Conservation (phyloP, 352 stramenopile genomes). For the Pythium insidiosum region DNA sequence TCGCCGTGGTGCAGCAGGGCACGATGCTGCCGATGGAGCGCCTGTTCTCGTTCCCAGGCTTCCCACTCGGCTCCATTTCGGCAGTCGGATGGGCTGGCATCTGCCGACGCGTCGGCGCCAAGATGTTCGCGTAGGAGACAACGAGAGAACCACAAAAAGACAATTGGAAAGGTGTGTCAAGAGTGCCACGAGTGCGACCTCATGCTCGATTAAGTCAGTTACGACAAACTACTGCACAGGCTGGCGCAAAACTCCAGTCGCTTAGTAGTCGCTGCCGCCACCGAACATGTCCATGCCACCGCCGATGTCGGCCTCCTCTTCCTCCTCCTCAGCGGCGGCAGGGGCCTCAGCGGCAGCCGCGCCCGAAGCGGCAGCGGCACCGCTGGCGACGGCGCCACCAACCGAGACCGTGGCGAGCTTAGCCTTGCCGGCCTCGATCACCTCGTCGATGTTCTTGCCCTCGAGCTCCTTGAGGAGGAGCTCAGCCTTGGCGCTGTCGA, state of each 20-base stretch:
- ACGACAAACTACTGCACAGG: slow-evolving; percentile 9
- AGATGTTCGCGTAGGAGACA: slow-evolving; percentile 42
- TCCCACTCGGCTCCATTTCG: slow-evolving; percentile 65
- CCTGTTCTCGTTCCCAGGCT: slow-evolving; percentile 66
- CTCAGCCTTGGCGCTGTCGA: slow-evolving; percentile 73
- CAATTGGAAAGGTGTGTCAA: slow-evolving; percentile 8
- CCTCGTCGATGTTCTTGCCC: slow-evolving; percentile 84
- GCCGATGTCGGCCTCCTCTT: slow-evolving; percentile 74
- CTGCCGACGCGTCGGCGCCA: slow-evolving; percentile 64
- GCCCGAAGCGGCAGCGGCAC: slow-evolving; percentile 23
- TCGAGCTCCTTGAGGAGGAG: slow-evolving; percentile 83
- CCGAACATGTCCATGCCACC: slow-evolving; percentile 84
- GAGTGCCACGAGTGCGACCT: slow-evolving; percentile 18
- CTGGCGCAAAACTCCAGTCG: slow-evolving; percentile 5
- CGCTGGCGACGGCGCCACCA: slow-evolving; percentile 35
- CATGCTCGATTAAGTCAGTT: slow-evolving; percentile 18
- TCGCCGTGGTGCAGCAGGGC: slow-evolving; percentile 61
- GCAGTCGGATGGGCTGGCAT: slow-evolving; percentile 68
- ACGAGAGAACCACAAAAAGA: slow-evolving; percentile 3
- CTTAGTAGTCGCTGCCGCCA: slow-evolving; percentile 74
- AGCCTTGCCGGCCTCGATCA: slow-evolving; percentile 75
- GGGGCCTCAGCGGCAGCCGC: slow-evolving; percentile 28
- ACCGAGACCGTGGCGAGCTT: slow-evolving; percentile 82
- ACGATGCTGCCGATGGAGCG: slow-evolving; percentile 75
- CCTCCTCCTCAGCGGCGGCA: slow-evolving; percentile 56